phyloP scores from a whole-genome alignment of 495 filamentous ascomycete species.

The Penicillium ucsense region DNA sequence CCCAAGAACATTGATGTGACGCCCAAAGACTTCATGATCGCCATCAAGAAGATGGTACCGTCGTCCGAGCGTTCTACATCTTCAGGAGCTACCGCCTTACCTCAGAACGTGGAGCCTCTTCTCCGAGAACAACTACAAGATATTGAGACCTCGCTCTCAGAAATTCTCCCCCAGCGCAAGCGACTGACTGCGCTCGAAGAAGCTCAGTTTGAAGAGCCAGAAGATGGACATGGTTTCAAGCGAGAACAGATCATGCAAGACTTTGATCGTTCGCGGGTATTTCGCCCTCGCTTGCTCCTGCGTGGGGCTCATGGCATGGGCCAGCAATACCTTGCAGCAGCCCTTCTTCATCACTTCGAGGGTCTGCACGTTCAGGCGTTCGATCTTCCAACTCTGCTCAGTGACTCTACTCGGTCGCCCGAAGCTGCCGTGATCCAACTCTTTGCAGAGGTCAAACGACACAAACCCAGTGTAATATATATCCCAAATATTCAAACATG shows the following conservation, averaged over 20 bases:
- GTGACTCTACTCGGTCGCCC: conserved; percentile 59
- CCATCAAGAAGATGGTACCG: conserved; percentile 89
- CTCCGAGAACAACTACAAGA: conserved; percentile 59
- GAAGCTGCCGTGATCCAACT: conserved; percentile 83
- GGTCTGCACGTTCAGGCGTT: conserved; percentile 92
- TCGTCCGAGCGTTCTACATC: conserved; percentile 83
- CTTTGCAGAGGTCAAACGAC: conserved; percentile 83
- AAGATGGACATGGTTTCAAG: conserved; percentile 70
- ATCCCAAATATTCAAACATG: conserved; percentile 83
- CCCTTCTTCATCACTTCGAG: conserved; percentile 81
- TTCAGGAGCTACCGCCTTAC: conserved; percentile 69
- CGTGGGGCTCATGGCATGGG: conserved; percentile 79
- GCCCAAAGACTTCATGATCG: conserved; percentile 93
- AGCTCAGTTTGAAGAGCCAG: conserved; percentile 81
- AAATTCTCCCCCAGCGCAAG: conserved; percentile 73
- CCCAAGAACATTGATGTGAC: conserved; percentile 71
- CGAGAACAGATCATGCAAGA: conserved; percentile 80
- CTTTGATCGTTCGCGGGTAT: conserved; percentile 82
- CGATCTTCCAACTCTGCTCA: conserved; percentile 75
- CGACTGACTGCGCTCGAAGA: conserved; percentile 84
- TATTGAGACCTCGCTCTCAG: conserved; percentile 57
- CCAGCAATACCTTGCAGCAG: conserved; percentile 82
- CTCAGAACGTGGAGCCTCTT: conserved; percentile 69
- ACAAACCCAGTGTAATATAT: conserved; percentile 94
- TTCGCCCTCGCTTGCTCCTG: conserved; percentile 77